phyloP scores from a whole-genome alignment of 2,329 filamentous ascomycete species.

The Fusarium sp. region DNA sequence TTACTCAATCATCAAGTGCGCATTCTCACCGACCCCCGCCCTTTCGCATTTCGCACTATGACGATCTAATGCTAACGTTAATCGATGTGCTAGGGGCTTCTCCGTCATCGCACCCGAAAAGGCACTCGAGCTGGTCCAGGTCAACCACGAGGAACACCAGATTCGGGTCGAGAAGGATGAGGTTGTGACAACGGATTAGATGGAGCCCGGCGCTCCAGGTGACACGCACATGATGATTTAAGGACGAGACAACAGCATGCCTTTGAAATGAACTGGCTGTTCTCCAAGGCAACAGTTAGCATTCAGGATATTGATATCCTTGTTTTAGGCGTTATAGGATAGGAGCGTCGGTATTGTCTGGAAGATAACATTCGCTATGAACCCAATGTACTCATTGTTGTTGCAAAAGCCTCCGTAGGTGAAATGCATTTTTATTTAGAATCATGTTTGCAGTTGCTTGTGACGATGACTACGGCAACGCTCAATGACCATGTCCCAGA shows the following conservation, averaged over 20 bases:
- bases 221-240: conserved; percentile 14
- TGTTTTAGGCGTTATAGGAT: conserved; percentile 41
- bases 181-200: conserved; percentile 64
- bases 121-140: conserved; percentile 75
- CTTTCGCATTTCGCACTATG: not conserved
- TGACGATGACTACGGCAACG: conserved; percentile 1
- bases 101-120: conserved; percentile 79
- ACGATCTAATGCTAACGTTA: conserved; percentile 37
- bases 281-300: conserved; percentile 17
- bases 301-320: conserved; percentile 31
- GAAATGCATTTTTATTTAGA: conserved; percentile 1
- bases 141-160: conserved; percentile 65
- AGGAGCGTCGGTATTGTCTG: conserved; percentile 33
- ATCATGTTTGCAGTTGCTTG: not conserved
- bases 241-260: conserved; percentile 27
- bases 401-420: conserved; percentile 12
- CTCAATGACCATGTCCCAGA: not conserved
- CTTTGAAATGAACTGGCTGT: conserved; percentile 24
- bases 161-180: conserved; percentile 80
- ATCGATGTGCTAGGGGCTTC: conserved; percentile 73
- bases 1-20: conserved; percentile 77
- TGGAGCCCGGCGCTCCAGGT: not conserved
- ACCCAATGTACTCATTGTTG: conserved; percentile 10
- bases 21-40: conserved; percentile 1
- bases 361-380: conserved; percentile 37